Evolutionary conservation across 2,329 filamentous ascomycete genomes (phyloP).

Genomic region (Conoideocrella luteorostrata): DNA sequence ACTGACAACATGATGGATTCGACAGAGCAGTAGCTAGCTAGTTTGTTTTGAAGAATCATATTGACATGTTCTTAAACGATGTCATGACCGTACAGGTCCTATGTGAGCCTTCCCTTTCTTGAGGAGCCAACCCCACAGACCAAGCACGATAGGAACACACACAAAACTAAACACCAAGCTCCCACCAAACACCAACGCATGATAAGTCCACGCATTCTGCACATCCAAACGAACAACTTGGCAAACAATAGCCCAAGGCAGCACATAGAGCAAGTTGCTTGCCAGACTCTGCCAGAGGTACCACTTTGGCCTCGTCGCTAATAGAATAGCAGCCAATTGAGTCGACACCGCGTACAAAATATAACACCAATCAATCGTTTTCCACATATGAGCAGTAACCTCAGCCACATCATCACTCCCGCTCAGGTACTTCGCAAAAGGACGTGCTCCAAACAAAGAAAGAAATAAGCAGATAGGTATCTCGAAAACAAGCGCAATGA

Average conservation of each 20-base stretch:
- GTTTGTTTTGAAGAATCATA: too few relatives aligned
- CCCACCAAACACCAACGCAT: constrained; percentile 60
- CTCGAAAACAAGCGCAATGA: constrained; percentile 51
- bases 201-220: constrained; percentile 59
- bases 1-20: too few relatives aligned
- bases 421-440: constrained; percentile 59
- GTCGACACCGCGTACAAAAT: constrained; percentile 61
- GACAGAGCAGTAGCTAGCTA: too few relatives aligned
- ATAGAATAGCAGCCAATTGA: constrained; percentile 57
- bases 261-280: constrained; percentile 61
- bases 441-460: constrained; percentile 48
- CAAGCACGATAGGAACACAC: constrained; percentile 43
- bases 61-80: too few relatives aligned
- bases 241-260: constrained; percentile 64
- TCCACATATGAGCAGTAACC: constrained; percentile 61
- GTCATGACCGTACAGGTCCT: too few relatives aligned
- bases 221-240: constrained; percentile 40
- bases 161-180: constrained; percentile 62
- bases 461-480: constrained; percentile 57
- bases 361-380: constrained; percentile 59
- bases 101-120: constrained; percentile 35
- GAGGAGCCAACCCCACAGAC: constrained; percentile 46
- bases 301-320: constrained; percentile 59
- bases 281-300: constrained; percentile 61
- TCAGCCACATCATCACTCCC: constrained; percentile 48